These are phyloP conservation scores for Inonotus hispidus DNA, from an alignment of 1,284 basidiomycete genomes.

Conservation along the genomic window DNA sequence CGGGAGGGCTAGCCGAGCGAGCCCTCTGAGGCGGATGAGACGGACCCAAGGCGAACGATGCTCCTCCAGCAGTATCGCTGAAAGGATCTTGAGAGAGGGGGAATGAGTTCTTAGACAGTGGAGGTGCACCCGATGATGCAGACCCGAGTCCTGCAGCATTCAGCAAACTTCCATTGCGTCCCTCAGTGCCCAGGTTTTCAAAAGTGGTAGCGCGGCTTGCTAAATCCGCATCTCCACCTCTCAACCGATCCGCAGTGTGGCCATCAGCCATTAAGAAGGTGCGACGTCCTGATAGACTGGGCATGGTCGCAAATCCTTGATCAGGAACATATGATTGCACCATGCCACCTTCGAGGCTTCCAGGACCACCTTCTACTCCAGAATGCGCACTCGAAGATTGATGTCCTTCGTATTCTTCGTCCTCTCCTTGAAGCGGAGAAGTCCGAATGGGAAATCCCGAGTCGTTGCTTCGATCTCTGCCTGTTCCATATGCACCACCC, in stretches of 20 bases:
- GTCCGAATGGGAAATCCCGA: slow-evolving; percentile 5
- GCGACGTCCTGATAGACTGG: background rate
- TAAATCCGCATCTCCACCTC: background rate
- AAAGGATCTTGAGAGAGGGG: background rate
- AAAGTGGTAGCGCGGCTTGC: background rate
- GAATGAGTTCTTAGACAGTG: background rate
- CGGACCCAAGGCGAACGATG: background rate
- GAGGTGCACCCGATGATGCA: background rate
- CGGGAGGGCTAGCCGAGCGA: background rate
- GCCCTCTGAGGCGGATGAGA: background rate
- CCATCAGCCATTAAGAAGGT: too few relatives aligned
- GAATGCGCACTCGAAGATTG: background rate
- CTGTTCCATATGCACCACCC: background rate
- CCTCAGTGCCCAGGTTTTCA: background rate
- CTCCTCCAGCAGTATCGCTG: background rate
- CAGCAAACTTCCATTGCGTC: background rate
- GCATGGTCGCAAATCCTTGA: background rate
- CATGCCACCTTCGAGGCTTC: background rate
- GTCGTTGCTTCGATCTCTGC: slow-evolving; percentile 5
- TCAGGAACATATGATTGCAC: background rate
- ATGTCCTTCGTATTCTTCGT: slow-evolving; percentile 3
- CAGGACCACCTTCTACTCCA: background rate
- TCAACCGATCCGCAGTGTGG: background rate
- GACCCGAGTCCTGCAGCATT: slow-evolving; percentile 9
- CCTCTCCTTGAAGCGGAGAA: slow-evolving; percentile 14